These are phyloP conservation scores for Botrytis fabae DNA, from an alignment of 2,329 filamentous ascomycete species.

Conservation along the genomic window DNA sequence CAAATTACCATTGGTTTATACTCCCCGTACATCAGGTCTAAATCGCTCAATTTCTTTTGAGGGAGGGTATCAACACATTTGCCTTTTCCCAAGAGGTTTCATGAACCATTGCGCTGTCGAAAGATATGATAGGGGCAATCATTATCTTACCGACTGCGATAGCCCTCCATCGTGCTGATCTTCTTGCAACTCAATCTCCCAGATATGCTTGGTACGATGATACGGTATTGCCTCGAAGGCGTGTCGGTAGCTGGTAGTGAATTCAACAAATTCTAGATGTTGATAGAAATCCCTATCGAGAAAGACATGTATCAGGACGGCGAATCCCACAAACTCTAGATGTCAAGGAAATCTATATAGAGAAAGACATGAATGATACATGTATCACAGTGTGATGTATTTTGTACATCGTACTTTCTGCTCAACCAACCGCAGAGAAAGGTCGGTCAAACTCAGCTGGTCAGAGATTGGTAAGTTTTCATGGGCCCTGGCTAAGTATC, in stretches of 20 bases:
- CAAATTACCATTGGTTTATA: background rate
- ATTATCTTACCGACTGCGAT: conserved; percentile 12
- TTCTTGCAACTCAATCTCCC: background rate
- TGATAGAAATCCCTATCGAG: background rate
- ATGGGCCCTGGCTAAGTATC: background rate
- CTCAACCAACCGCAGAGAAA: background rate
- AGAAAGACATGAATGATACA: conserved; percentile 4
- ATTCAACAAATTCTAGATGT: background rate
- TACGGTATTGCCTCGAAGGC: background rate
- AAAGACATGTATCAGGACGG: background rate
- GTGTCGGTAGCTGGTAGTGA: background rate
- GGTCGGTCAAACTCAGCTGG: conserved; percentile 1
- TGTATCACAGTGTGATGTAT: background rate
- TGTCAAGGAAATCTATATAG: background rate
- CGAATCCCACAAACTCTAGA: background rate
- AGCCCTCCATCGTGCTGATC: background rate
- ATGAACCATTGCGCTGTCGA: background rate
- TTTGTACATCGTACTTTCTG: background rate
- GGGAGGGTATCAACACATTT: background rate
- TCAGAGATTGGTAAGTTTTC: background rate
- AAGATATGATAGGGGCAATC: conserved; percentile 2
- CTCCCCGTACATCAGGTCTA: background rate
- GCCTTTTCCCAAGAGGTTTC: background rate
- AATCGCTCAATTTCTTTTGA: background rate
- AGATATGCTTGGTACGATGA: background rate